Base-by-base conservation (phyloP, 2,329 filamentous ascomycete species). In the Aureobasidium sp. region DNA sequence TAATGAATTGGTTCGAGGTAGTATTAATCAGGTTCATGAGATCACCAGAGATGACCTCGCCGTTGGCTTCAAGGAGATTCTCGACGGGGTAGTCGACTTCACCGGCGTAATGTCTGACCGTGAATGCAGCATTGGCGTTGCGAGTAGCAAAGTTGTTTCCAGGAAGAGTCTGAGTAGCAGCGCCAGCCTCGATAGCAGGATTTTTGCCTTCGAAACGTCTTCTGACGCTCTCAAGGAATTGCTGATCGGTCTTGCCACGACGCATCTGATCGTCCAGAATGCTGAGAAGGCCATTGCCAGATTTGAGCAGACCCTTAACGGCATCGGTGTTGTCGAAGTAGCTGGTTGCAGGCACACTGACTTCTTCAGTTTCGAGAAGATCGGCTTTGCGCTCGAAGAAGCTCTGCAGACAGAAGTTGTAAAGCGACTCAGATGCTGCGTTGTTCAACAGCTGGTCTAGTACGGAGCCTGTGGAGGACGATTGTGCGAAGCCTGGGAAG, bases 261-360 rank as follows among this genome's bases (percentile, higher is more conserved):
- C 90, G 87, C 48, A 91, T 96, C 75, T 99, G 94, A 70, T 99
- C 94, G 71, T 99, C 94, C 0, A 99, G 80, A 65, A 99, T 99
- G 75, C 91, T 92, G 22, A 99, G 80, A 42, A 99, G 80, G 48
- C 94, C 94, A 70, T 97, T 97, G 29, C 92, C 91, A 62, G 90
- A 82, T 78, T 97, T 99, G 61, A 99, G 79, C 36, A 99, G 81
- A 14, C 91, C 93, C 70, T 89, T 91, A 64, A 97, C 91, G 11
- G 93, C 91, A 73, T 97, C 94, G 0, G 90, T 91, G 74, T 97
- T 99, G 75, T 99, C 94, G 69, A 97, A 99, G 75, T 97, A 99
- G 77, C 91, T 96, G 0, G 93, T 97, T 0, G 92, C 87, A 2
- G 92, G 84, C 2, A 99, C 90, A 36, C 82, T 86, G 39, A 99